Base-by-base conservation (phyloP, 139 green algal genomes). In the Coelastrella sp. region DNA sequence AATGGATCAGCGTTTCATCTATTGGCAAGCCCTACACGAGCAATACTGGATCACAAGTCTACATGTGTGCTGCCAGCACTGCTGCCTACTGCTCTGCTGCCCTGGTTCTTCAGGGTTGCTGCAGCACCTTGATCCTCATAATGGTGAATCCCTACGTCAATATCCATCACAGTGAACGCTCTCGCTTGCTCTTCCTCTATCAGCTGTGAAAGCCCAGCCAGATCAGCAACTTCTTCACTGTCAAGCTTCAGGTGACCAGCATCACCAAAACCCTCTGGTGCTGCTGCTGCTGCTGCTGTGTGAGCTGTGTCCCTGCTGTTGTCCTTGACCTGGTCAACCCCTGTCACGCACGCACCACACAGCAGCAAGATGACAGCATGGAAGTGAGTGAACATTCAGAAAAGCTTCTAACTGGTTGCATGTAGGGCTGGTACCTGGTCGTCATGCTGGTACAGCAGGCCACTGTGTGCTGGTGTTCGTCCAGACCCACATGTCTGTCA, bases 111-210 rank as follows among this genome's bases (percentile, higher is more conserved):
- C 35, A 49, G 35, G 35, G 35, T 49, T 80, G 74, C 74, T 80
- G 74, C 74, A 58, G 74, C 74, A 22, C 24, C 24, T 25, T 19
- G 7, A 14, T 58, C 75, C 57, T 85, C 79, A 20, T 85, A 85
- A 56, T 85, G 79, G 35, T 85, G 70, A n/a, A 85, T 56, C 79
- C 79, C 79, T 57, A 85, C 79, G 49, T 85, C 79, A 57, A 85
- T 85, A 70, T 85, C 79, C 79, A 85, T 72, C 56, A 85, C 70
- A 8, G 24, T 85, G 19, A 85, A 85, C 25, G 79, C 79, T 24
- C 20, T 17, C 17, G 25, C 24, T 57, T 85, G 79, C 57, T 85
- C 79, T 24, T 85, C 57, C 57, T 85, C 79, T 57, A 85, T 85
- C 79, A 72, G 79, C 79, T 63, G 25, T 57, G 57, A 72, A 20